These are phyloP conservation scores for Eucalyptus regnans DNA, from an alignment of 345 rosid genomes.

Conservation along the genomic window DNA sequence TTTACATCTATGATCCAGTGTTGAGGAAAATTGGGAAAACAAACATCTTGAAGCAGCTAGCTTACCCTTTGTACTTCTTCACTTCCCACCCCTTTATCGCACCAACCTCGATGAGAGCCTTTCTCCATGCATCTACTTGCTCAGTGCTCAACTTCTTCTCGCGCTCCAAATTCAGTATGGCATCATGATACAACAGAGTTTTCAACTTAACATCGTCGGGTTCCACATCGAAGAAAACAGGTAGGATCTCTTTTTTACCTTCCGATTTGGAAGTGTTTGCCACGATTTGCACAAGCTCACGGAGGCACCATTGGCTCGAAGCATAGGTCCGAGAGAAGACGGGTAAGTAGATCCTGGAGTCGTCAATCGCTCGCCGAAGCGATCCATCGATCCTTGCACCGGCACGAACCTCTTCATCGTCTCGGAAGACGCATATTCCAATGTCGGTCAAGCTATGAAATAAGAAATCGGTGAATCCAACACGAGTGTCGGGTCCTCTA, in stretches of 20 bases:
- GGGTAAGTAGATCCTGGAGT: not conserved
- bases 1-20: not conserved
- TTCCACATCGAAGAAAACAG: not conserved
- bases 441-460: not conserved
- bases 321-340: not conserved
- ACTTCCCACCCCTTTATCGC: not conserved
- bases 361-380: not conserved
- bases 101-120: not conserved
- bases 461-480: not conserved
- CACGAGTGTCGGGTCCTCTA: not conserved
- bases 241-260: not conserved
- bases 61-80: not conserved
- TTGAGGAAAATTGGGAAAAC: not conserved
- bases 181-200: not conserved
- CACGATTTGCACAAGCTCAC: fast-evolving
- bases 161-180: not conserved
- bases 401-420: not conserved
- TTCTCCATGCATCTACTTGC: not conserved
- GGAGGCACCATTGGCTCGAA: not conserved
- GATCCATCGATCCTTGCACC: not conserved
- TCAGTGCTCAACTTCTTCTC: not conserved
- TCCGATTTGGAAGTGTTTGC: not conserved
- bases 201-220: not conserved
- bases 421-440: not conserved
- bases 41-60: not conserved